Conservation (phyloP, 805 yeast genomes). For the Nakazawaea sp. region DNA sequence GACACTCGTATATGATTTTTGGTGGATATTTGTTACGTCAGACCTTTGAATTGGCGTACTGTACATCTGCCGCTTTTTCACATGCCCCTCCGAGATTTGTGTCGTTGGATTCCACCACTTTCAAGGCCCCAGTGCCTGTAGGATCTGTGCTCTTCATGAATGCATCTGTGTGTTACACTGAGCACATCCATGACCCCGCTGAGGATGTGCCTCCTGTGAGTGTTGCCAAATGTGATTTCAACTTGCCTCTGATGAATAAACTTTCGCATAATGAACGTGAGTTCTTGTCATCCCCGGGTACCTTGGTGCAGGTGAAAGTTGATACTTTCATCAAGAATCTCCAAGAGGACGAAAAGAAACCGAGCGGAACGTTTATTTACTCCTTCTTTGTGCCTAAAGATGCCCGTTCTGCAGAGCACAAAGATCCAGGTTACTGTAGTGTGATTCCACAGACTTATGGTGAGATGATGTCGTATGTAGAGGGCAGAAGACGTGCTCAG, state of each 20-base stretch:
- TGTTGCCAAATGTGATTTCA: slow-evolving; percentile 29
- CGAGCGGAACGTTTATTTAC: slow-evolving; percentile 83
- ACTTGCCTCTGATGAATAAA: slow-evolving; percentile 50
- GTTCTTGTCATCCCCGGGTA: slow-evolving; percentile 71
- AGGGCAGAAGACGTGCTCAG: slow-evolving; percentile 84
- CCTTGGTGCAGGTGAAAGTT: slow-evolving; percentile 84
- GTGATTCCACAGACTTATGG: slow-evolving; percentile 83
- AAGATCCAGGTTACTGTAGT: slow-evolving; percentile 55
- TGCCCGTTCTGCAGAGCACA: slow-evolving; percentile 24
- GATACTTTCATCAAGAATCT: slow-evolving; percentile 71
- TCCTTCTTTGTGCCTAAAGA: slow-evolving; percentile 80
- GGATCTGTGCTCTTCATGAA: slow-evolving; percentile 82
- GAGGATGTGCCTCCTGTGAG: slow-evolving; percentile 14
- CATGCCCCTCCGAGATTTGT: slow-evolving; percentile 83
- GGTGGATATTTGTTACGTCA: slow-evolving; percentile 93
- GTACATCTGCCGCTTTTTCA: slow-evolving; percentile 86
- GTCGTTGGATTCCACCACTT: slow-evolving; percentile 84
- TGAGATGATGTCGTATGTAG: slow-evolving; percentile 88
- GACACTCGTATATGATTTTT: slow-evolving; percentile 90
- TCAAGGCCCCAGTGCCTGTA: slow-evolving; percentile 92
- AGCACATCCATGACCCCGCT: slow-evolving; percentile 49
- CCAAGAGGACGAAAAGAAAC: slow-evolving; percentile 51
- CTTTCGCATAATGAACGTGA: slow-evolving; percentile 45
- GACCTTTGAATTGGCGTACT: slow-evolving; percentile 89
- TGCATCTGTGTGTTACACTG: slow-evolving; percentile 82